Evolutionary conservation across 352 stramenopile genomes (phyloP).

Genomic region (Globisporangium acanthophoron): DNA sequence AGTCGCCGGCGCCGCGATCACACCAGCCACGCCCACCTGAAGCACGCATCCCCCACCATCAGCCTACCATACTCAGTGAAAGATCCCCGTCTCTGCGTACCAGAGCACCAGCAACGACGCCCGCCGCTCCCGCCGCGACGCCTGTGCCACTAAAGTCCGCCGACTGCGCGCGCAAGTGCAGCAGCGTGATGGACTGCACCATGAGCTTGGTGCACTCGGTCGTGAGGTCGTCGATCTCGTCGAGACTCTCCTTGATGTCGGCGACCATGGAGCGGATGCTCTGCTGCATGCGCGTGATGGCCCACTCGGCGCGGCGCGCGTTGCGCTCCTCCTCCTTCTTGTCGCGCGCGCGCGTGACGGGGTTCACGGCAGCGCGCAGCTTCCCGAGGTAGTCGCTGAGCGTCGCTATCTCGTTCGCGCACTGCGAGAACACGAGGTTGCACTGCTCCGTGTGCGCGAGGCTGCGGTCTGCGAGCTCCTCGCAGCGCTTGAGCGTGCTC

Average conservation of each 20-base stretch:
- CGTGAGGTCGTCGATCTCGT: constrained; percentile 77
- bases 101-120: constrained; percentile 74
- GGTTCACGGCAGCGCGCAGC: constrained; percentile 59
- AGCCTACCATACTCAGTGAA: no score
- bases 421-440: constrained; percentile 80
- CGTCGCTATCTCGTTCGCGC: constrained; percentile 68
- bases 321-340: constrained; percentile 67
- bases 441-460: constrained; percentile 64
- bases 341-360: constrained; percentile 44
- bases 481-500: constrained; percentile 58
- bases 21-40: constrained; percentile 59
- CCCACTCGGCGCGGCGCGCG: constrained; percentile 68
- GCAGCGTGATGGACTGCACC: constrained; percentile 80
- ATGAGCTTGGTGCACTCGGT: constrained; percentile 82
- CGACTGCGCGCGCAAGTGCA: constrained; percentile 73
- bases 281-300: constrained; percentile 67
- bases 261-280: constrained; percentile 51
- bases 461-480: constrained; percentile 68
- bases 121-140: constrained; percentile 70
- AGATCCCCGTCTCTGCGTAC: constrained; percentile 16
- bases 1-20: constrained; percentile 72
- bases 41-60: not conserved
- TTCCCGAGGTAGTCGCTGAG: constrained; percentile 77
- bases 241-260: constrained; percentile 70
- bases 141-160: constrained; percentile 84